A percentile compares a stretch with the other conserved stretches of the same genome.
These are phyloP conservation scores for Raphanus sativus DNA, from an alignment of 345 rosid species.

Conservation along the genomic window DNA sequence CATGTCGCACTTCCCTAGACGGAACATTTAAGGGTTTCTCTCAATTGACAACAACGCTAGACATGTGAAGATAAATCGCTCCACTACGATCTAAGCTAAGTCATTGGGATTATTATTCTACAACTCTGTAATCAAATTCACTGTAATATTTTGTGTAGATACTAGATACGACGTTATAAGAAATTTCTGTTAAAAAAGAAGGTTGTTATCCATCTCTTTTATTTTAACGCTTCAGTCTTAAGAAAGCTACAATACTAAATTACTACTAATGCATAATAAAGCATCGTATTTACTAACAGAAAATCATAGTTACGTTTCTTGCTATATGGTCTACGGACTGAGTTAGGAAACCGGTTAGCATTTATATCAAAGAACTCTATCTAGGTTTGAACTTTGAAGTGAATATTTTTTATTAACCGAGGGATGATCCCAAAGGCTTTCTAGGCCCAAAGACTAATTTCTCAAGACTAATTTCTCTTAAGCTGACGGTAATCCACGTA, in stretches of 20 bases:
- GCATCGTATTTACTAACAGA: neutral
- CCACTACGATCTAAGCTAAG: conserved; percentile 10
- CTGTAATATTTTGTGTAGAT: neutral
- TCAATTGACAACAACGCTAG: neutral
- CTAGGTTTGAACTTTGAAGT: conserved; percentile 4
- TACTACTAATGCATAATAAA: neutral
- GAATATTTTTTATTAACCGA: too few relatives aligned
- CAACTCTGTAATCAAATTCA: neutral
- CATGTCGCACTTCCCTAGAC: conserved; percentile 24
- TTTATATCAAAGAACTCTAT: neutral
- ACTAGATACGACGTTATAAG: neutral
- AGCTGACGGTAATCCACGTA: too few relatives aligned
- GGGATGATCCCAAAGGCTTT: too few relatives aligned
- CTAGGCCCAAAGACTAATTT: too few relatives aligned
- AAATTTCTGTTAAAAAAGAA: neutral
- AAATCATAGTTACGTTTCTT: neutral
- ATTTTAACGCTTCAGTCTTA: neutral
- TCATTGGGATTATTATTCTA: neutral
- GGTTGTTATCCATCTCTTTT: neutral
- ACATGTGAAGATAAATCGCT: neutral
- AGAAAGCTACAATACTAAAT: neutral
- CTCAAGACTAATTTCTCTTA: too few relatives aligned
- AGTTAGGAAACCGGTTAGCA: neutral
- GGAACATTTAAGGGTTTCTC: conserved; percentile 17
- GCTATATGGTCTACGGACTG: neutral